phyloP scores from a whole-genome alignment of 208 protist genomes.

The Wallacemonas sp. region DNA sequence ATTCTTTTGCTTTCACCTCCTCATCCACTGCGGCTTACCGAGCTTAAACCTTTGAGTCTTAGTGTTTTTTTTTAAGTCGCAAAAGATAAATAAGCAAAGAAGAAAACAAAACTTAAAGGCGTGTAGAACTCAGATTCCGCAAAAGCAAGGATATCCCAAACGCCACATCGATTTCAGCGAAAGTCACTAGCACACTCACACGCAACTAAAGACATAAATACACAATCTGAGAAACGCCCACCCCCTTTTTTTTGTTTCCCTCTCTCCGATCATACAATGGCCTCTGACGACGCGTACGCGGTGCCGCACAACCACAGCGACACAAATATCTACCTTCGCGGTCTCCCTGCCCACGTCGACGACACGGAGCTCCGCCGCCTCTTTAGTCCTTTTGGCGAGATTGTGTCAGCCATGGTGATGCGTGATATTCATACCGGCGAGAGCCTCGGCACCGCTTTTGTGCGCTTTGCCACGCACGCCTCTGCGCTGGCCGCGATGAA shows the following conservation, averaged over 20 bases:
- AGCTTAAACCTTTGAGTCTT: too few species aligned
- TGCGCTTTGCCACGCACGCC: slow-evolving; percentile 33
- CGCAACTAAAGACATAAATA: not conserved
- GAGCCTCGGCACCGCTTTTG: slow-evolving; percentile 51
- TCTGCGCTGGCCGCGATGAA: slow-evolving; percentile 25
- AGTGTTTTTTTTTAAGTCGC: too few species aligned
- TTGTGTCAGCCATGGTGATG: slow-evolving; percentile 32
- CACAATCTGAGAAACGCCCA: not conserved
- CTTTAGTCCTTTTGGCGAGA: slow-evolving; percentile 29
- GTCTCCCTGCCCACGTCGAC: slow-evolving; percentile 24
- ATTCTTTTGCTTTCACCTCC: too few species aligned
- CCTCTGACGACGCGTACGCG: slow-evolving; percentile 1
- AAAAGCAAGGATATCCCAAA: too few species aligned
- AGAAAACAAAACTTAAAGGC: too few species aligned
- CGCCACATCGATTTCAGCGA: too few species aligned
- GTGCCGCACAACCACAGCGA: slow-evolving; percentile 19
- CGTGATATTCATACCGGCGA: slow-evolving; percentile 58
- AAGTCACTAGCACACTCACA: not conserved
- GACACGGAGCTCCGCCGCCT: slow-evolving; percentile 24
- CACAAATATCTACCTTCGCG: slow-evolving; percentile 44
- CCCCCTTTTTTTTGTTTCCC: not conserved
- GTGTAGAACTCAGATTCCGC: too few species aligned
- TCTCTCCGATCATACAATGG: not conserved
- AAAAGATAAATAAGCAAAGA: slow-evolving; percentile 12
- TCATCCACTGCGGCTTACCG: too few species aligned